Evolutionary conservation across 345 rosid species (phyloP).

Genomic region (Eucalyptus polyanthemos): DNA sequence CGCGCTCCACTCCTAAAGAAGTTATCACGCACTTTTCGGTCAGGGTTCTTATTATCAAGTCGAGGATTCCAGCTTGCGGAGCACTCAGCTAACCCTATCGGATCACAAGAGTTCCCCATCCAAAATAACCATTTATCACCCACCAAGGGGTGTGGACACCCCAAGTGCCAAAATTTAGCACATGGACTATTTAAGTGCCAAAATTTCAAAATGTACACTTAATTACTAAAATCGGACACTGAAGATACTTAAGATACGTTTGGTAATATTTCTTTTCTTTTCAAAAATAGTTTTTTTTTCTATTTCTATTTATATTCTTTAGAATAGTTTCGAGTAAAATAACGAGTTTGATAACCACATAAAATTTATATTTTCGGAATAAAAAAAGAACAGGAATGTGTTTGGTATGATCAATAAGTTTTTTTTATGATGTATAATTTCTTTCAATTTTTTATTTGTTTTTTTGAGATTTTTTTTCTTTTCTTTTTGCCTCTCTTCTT

Average conservation of each 20-base stretch:
- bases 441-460: no score
- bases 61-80: neutral
- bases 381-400: rapidly evolving
- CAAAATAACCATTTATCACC: neutral
- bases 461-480: no score
- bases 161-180: no score
- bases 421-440: no score
- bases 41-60: neutral
- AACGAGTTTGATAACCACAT: rapidly evolving
- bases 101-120: neutral
- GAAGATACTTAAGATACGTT: no score
- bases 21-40: neutral
- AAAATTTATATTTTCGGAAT: rapidly evolving
- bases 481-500: no score
- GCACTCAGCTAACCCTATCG: neutral
- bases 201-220: no score
- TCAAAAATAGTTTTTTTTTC: rapidly evolving
- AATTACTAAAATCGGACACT: rapidly evolving
- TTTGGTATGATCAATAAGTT: rapidly evolving
- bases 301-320: rapidly evolving
- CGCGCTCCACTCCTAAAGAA: neutral
- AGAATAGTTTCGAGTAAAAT: no score
- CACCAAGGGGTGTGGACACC: no score
- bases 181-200: rapidly evolving
- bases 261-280: rapidly evolving